Evolutionary conservation across 2,329 filamentous ascomycete genomes (phyloP).

Genomic region (Trichoderma endophyticum): DNA sequence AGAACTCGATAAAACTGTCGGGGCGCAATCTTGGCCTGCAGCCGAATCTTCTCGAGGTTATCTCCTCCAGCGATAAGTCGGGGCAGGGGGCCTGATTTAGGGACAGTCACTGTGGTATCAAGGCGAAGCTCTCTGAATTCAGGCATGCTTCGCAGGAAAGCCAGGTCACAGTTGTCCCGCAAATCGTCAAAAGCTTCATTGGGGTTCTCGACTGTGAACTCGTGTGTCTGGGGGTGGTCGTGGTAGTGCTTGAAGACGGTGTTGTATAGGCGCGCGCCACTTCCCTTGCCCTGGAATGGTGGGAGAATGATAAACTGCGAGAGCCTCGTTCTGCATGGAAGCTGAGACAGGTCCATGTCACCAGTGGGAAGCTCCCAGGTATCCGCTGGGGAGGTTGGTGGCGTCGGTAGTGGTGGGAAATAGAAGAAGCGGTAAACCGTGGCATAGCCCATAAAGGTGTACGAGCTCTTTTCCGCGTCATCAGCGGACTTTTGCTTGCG

Average conservation of each 20-base stretch:
- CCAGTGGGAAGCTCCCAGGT: slow-evolving; percentile 45
- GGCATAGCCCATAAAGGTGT: slow-evolving; percentile 82
- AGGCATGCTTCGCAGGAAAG: slow-evolving; percentile 57
- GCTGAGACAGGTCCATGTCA: slow-evolving; percentile 52
- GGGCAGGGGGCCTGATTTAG: slow-evolving; percentile 46
- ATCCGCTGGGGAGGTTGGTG: slow-evolving; percentile 38
- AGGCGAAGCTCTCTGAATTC: slow-evolving; percentile 57
- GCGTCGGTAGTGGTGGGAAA: slow-evolving; percentile 48
- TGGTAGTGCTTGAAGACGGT: slow-evolving; percentile 71
- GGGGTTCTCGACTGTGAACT: slow-evolving; percentile 92
- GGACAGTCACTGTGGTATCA: slow-evolving; percentile 49
- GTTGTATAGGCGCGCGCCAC: slow-evolving; percentile 77
- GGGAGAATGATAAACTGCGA: slow-evolving; percentile 92
- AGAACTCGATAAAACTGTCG: slow-evolving; percentile 73
- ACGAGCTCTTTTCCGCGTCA: slow-evolving; percentile 52
- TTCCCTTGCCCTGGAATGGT: slow-evolving; percentile 76
- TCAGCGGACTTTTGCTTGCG: slow-evolving; percentile 53
- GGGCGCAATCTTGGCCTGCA: slow-evolving; percentile 66
- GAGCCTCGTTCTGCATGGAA: slow-evolving; percentile 77
- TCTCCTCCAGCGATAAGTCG: slow-evolving; percentile 56
- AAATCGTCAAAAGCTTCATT: slow-evolving; percentile 82
- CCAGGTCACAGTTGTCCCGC: slow-evolving; percentile 70
- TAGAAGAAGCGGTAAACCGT: slow-evolving; percentile 87
- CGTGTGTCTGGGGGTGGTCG: slow-evolving; percentile 64
- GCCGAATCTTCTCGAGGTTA: slow-evolving; percentile 55